Percentiles rank a stretch among this genome's conserved stretches.
Evolutionary conservation across 805 yeast species (phyloP).

Genomic region (Wickerhamiella siamensis): DNA sequence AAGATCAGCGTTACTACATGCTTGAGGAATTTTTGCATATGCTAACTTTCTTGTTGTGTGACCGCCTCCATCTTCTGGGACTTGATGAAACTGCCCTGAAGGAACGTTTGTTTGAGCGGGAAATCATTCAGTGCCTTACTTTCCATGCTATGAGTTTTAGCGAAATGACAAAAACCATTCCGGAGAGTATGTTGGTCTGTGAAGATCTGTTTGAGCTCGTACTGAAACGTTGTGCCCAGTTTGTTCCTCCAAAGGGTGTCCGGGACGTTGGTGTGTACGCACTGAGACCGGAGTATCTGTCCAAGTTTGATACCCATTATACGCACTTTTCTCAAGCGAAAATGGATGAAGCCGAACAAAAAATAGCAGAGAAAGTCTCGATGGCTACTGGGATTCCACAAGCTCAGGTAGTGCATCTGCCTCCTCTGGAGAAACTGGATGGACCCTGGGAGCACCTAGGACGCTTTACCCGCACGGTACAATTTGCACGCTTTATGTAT

Average conservation of each 20-base stretch:
- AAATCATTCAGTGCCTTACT: constrained; percentile 72
- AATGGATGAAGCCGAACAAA: constrained; percentile 67
- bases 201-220: constrained; percentile 62
- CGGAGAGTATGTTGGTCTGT: constrained; percentile 51
- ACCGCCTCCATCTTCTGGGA: constrained; percentile 44
- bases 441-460: constrained; percentile 24
- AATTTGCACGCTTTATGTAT: constrained; percentile 18
- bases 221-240: constrained; percentile 43
- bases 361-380: constrained; percentile 39
- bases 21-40: constrained; percentile 67
- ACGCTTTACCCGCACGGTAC: constrained; percentile 17
- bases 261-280: constrained; percentile 51
- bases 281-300: constrained; percentile 41
- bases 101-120: constrained; percentile 41
- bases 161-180: constrained; percentile 49
- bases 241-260: constrained; percentile 43
- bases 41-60: constrained; percentile 53
- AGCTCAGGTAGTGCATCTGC: constrained; percentile 43
- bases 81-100: constrained; percentile 33
- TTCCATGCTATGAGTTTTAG: constrained; percentile 61
- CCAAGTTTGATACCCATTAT: constrained; percentile 65
- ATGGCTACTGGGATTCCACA: constrained; percentile 27
- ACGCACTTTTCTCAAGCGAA: constrained; percentile 63
- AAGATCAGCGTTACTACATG: constrained; percentile 38
- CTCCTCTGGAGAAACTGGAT: constrained; percentile 27